Evolutionary conservation across 495 filamentous ascomycete species (phyloP), one percentile per base, ranked within the genome.

Genomic region (Podospora comata): DNA sequence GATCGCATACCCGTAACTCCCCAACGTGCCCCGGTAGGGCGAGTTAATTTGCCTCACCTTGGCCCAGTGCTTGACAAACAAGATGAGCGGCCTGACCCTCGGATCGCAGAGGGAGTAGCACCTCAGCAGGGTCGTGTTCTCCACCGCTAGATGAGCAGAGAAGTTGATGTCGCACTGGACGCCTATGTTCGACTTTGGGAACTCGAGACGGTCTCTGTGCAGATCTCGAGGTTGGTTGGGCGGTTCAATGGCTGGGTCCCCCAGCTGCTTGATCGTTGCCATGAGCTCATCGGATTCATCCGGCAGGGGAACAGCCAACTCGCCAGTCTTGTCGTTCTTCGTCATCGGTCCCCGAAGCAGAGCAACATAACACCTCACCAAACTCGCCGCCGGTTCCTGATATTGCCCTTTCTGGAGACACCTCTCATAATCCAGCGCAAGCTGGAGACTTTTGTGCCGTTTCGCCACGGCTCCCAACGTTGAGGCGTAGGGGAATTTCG

Each of bases 101-200:
- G 85, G 77, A 74, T 96, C 92, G 65, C 87, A 89, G 67, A 85
- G 81, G 1, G 87, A 89, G 76, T 96, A 96, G 73, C 90, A 94
- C 26, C 87, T 87, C 30, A 96, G 81, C 4, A 96, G 85, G 26
- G 85, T 78, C 0, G 92, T 94, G 78, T 95, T 96, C 71, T 93
- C 89, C 6, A 95, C 74, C 0, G 86, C 92, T 13, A 96, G 83
- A 54, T 87, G 85, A 23, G 93, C 92, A 0, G 89, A 88, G 70
- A 95, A 95, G 71, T 92, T 94, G 78, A 96, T 91, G 74, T 96
- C 92, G 76, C 89, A 93, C 75, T 90, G 89, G 15, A 92, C 87
- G 19, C 91, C 91, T 30, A 89, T 82, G 11, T 87, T 88, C 5
- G 76, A 74, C 67, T 90, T 90, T 6, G 90, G 89, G 58, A 91